Evolutionary conservation across 1,139 yeast genomes (phyloP), one percentile per base, ranked within the genome.

Genomic region (Zygosaccharomyces sapae): DNA sequence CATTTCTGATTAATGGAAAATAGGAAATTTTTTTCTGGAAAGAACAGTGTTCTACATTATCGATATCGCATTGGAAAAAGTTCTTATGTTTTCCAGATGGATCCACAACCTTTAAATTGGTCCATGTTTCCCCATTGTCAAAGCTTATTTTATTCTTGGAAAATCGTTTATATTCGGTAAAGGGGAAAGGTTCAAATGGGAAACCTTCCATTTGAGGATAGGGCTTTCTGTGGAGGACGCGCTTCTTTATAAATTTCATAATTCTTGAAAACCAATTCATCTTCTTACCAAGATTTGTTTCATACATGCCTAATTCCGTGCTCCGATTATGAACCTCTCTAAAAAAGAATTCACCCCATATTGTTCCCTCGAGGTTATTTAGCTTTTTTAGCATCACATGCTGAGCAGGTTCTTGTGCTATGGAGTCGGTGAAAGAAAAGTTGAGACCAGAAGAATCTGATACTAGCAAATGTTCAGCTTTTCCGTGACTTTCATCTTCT

Each of bases 41-140:
- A n/a, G 56, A 54, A 41, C 66, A 62, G 63, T 89, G 83, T 61
- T 84, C 90, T 49, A 72, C 76, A 59, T 84, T 90, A n/a, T 55
- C 56, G 20, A 69, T 74, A 2, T 76, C 65, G 68, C 95, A 86
- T 9, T 69, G 65, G 64, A 89, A 86, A 8, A 70, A 63, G 4
- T 71, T 64, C 39, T 53, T 50, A 10, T 72, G 72, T 2, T 61
- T 61, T 18, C 34, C 6, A 9, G 34, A 31, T 2, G 74, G 73
- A 35, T 69, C 67, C 3, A 71, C 74, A 40, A 77, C 78, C 44
- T 66, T 72, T 47, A 86, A 62, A 19, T 70, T 70, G 3, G 67
- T 54, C 94, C 94, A 86, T 13, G 77, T 71, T 43, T 69, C 65
- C 19, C 94, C 94, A 59, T 81, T 83, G 59, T 86, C 81, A 53